Evolutionary conservation across 805 yeast genomes (phyloP).

Genomic region (Soucietia sequanensis): DNA sequence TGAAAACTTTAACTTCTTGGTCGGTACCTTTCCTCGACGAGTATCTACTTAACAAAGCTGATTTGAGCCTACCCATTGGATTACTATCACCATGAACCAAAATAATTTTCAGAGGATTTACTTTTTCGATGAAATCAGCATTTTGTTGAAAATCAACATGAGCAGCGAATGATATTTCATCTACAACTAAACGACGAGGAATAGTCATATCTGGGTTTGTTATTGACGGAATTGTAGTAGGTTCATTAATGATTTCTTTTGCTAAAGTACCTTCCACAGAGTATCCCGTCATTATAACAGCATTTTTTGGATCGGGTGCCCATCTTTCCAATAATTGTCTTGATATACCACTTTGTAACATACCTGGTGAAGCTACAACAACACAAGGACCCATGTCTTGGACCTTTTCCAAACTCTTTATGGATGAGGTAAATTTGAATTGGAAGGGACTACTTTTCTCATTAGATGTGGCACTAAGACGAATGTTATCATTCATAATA

Average conservation of each 20-base stretch:
- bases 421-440: constrained; percentile 78
- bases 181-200: constrained; percentile 84
- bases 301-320: constrained; percentile 95
- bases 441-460: constrained; percentile 73
- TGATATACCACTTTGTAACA: constrained; percentile 95
- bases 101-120: constrained; percentile 81
- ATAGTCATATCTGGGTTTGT: constrained; percentile 78
- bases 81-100: constrained; percentile 96
- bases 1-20: constrained; percentile 85
- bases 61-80: constrained; percentile 97
- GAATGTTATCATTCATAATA: constrained; percentile 93
- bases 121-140: constrained; percentile 82
- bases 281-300: constrained; percentile 90
- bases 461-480: constrained; percentile 50
- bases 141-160: constrained; percentile 97
- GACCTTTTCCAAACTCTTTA: constrained; percentile 76
- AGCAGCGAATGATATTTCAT: constrained; percentile 98
- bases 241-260: constrained; percentile 81
- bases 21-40: constrained; percentile 79
- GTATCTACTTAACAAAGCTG: constrained; percentile 87
- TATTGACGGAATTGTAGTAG: constrained; percentile 82
- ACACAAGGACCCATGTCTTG: constrained; percentile 96
- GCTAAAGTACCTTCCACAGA: constrained; percentile 99
- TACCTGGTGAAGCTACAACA: constrained; percentile 96
- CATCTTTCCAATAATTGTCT: constrained; percentile 89